Evolutionary conservation across 768 basidiomycete species (phyloP), one percentile per base, ranked within the genome.

Genomic region (Hemileccinum impolitum): DNA sequence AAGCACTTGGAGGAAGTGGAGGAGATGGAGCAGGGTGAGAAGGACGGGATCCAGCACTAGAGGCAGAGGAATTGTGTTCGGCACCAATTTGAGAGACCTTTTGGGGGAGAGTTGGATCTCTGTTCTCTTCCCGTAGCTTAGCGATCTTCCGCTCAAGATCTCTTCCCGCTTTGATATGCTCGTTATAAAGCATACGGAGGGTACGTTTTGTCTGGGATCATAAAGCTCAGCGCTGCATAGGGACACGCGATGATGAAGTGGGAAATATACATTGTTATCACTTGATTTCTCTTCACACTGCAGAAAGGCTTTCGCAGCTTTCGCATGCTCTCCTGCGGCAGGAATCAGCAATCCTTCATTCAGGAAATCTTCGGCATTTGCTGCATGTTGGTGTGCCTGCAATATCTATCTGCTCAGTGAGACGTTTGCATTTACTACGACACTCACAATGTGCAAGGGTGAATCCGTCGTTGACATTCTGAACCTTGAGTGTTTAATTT

Each of bases 331-430:
- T 52, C 87, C 83, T 21, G 80, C 75, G 11, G 90, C 86, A 31
- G 80, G 79, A 18, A 89, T 78, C 45, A 89, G 75, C 6, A 88
- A 72, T 12, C 90, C 90, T 50, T 80, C 77, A 12, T 73, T 74
- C 39, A 77, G 61, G 59, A 78, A 80, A 50, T 90, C 87, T 43
- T 91, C 88, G 31, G 88, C 89, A 59, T 85, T 86, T 14, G 84
- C 82, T 45, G 85, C 85, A 68, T 90, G 87, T 58, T 85, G 82
- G 65, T 92, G 87, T 18, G 90, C 89, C 88, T 91, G 64, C 19
- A 17, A n/a, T 26, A 34, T 39, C 46, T 26, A 34, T 39, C 46
- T 38, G 26, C 47, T 47, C 28, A 10, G 15, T 15, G 43, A 18
- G 15, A 36, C n/a, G 23, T 3, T 4, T 23, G n/a, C 10, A 12